Conservation (phyloP, 1,139 yeast species). For the Pichia inconspicua region DNA sequence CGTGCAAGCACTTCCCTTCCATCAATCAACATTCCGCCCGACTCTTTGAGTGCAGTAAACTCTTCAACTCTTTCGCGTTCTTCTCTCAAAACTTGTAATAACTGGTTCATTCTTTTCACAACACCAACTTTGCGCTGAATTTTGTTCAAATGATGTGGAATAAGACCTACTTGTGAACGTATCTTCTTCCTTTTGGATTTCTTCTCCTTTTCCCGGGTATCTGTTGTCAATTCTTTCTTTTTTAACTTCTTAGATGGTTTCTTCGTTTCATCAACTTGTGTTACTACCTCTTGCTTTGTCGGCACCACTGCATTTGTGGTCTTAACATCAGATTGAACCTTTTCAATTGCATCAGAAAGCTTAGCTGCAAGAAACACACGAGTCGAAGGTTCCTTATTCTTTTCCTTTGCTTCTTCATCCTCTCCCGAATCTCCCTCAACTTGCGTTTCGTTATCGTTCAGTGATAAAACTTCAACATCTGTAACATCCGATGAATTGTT, state of each 20-base stretch:
- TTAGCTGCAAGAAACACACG: neutral
- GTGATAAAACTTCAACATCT: neutral
- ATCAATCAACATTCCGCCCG: constrained; percentile 60
- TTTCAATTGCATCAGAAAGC: neutral
- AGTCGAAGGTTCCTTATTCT: neutral
- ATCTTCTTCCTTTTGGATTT: neutral
- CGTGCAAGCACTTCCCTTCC: constrained; percentile 73
- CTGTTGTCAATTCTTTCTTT: neutral
- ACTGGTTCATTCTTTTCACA: constrained; percentile 61
- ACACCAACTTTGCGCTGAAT: neutral
- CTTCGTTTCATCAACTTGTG: neutral
- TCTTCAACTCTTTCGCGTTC: constrained; percentile 70
- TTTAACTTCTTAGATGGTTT: neutral
- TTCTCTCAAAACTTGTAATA: constrained; percentile 83
- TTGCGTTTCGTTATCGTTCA: neutral
- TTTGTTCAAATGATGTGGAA: constrained; percentile 45
- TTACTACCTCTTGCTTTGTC: neutral
- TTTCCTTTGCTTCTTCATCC: neutral
- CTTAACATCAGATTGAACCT: neutral
- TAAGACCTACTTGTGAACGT: neutral
- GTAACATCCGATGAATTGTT: neutral
- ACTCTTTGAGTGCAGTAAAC: constrained; percentile 65
- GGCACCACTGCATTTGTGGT: neutral
- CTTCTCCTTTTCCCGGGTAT: neutral
- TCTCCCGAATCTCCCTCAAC: constrained; percentile 10